phyloP scores from a whole-genome alignment of 2,329 filamentous ascomycete genomes.

The Penicillium janthinellum region DNA sequence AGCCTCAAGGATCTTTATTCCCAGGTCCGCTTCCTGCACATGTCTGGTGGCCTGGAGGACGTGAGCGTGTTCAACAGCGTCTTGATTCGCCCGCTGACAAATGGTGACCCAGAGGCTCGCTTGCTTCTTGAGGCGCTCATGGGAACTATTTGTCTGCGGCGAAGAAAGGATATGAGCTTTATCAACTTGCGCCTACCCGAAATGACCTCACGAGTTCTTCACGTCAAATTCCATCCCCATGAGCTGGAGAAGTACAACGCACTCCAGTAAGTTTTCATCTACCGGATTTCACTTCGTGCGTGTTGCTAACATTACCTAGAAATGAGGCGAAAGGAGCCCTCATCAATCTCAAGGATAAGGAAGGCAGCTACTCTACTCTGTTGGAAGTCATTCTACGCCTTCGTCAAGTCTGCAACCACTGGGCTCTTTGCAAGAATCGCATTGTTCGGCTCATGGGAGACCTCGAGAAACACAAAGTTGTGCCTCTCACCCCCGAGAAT shows the following conservation, averaged over 20 bases:
- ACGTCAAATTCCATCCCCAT: slow-evolving; percentile 70
- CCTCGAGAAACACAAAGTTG: slow-evolving; percentile 67
- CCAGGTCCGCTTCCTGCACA: slow-evolving; percentile 72
- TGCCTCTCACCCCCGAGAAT: slow-evolving; percentile 73
- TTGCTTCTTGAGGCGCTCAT: slow-evolving; percentile 74
- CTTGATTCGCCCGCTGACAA: slow-evolving; percentile 68
- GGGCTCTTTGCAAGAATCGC: slow-evolving; percentile 75
- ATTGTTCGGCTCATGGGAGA: slow-evolving; percentile 71
- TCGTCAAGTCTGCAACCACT: slow-evolving; percentile 86
- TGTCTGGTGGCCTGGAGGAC: slow-evolving; percentile 74
- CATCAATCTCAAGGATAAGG: slow-evolving; percentile 57
- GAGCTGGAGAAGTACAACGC: slow-evolving; percentile 78
- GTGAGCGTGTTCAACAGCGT: slow-evolving; percentile 72
- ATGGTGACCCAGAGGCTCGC: slow-evolving; percentile 60
- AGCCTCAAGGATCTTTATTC: slow-evolving; percentile 79
- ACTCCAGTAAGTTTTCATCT: slow-evolving; percentile 57
- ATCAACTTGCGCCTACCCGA: slow-evolving; percentile 77
- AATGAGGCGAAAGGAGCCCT: slow-evolving; percentile 74
- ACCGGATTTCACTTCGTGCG: too few species aligned
- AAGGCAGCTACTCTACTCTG: slow-evolving; percentile 68
- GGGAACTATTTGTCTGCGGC: slow-evolving; percentile 75
- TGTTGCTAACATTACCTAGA: slow-evolving; percentile 45
- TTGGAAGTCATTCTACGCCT: slow-evolving; percentile 81
- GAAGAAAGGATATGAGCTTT: slow-evolving; percentile 86
- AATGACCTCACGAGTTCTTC: slow-evolving; percentile 76